Base-by-base conservation (phyloP, 768 basidiomycete species). In the Podaxis mareebaensis region DNA sequence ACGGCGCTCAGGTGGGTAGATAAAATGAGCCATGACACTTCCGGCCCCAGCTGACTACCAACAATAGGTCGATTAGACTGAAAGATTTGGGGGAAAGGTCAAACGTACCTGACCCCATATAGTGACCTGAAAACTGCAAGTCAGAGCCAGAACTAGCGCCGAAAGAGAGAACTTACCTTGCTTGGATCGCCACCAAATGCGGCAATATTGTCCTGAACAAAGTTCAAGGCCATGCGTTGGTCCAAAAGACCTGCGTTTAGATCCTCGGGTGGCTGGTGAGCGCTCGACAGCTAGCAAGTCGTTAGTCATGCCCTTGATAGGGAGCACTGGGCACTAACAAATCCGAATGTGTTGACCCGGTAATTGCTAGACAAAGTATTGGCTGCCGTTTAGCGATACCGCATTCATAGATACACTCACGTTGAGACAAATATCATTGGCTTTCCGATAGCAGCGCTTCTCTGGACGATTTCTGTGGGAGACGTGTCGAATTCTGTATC, bases 141-240 rank as follows among this genome's bases (percentile, higher is more conserved):
- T 60, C 22, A 61, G 49, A 17, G 26, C 15, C n/a, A 58, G 22
- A 33, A n/a, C 15, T 24, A 33, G 40, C 0, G 15, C 26, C 53
- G 46, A 5, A 42, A 13, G 26, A 28, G 17, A 42, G 26, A 6
- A 60, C 67, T 30, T 68, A 79, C 85, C 44, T 62, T 62, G 44
- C 74, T 86, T 88, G 12, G 73, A 65, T 89, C 83, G 0, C 89
- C 89, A 12, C 88, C 88, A 67, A 91, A 91, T 2, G 79, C 79
- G 3, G 76, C 80, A 17, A 90, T 85, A 67, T 91, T 88, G n/a
- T 86, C 76, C 64, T 88, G 82, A 0, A 91, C 74, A 71, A 89
- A 91, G 15, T 75, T 66, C 0, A 92, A 72, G 0, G 87, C 87
- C 36, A 78, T 75, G 1, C 79, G 75, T 71, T 90, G 87, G 69